Conservation (phyloP, 2,329 filamentous ascomycete species). For the Diaporthe vexans region DNA sequence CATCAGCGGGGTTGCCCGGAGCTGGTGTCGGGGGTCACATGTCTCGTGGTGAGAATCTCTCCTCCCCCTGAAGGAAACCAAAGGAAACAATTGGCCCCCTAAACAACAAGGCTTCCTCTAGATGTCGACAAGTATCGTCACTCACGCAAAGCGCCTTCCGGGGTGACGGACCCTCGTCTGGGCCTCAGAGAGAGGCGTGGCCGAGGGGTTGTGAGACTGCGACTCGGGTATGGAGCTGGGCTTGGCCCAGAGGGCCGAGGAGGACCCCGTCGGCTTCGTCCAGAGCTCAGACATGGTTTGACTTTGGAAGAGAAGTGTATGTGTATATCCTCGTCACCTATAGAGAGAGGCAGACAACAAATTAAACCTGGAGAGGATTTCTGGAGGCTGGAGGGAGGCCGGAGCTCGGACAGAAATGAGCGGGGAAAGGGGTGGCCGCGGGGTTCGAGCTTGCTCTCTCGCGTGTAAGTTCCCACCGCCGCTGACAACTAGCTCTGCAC, state of each 20-base stretch:
- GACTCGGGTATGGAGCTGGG: conserved; percentile 26
- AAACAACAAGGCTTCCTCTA: neutral
- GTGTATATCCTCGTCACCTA: neutral
- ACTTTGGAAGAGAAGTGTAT: neutral
- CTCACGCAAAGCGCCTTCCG: conserved; percentile 36
- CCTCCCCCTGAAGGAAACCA: neutral
- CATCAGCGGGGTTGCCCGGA: conserved; percentile 6
- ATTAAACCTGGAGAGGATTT: neutral
- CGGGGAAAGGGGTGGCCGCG: conserved; percentile 28
- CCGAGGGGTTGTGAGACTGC: conserved; percentile 31
- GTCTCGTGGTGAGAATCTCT: neutral
- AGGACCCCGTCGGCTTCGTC: conserved; percentile 37
- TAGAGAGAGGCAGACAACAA: neutral
- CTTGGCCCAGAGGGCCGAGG: conserved; percentile 39
- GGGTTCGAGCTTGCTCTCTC: conserved; percentile 17
- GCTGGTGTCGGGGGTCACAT: conserved; percentile 16
- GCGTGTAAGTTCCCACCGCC: conserved; percentile 15
- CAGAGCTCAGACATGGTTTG: conserved; percentile 44
- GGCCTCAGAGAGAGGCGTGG: conserved; percentile 34
- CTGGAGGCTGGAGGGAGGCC: conserved; percentile 1
- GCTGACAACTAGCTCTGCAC: conserved; percentile 9
- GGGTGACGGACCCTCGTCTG: conserved; percentile 39
- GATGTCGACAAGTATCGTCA: neutral
- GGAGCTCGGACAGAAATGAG: conserved; percentile 21
- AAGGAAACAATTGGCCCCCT: neutral